phyloP scores from a whole-genome alignment of 2,329 filamentous ascomycete species.

The Cladosporium austrohemisphaericum region DNA sequence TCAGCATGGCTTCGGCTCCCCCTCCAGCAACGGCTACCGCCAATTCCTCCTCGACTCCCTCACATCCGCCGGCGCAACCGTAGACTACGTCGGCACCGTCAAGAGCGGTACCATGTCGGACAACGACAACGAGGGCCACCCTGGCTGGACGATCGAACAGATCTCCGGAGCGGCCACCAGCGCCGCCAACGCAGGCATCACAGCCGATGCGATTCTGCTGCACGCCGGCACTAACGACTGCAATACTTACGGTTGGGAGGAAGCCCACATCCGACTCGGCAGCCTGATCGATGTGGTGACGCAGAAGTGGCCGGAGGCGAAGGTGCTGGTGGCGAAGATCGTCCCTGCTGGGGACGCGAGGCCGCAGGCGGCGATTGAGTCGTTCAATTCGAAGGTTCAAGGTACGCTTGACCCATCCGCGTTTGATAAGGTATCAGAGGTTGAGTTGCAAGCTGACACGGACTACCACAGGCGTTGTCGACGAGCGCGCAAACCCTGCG shows the following conservation, averaged over 20 bases:
- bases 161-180: constrained; percentile 13
- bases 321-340: constrained; percentile 16
- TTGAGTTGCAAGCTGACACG: neutral
- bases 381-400: constrained; percentile 11
- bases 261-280: constrained; percentile 8
- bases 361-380: constrained; percentile 1
- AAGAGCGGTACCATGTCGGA: constrained; percentile 16
- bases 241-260: constrained; percentile 9
- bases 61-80: constrained; percentile 6
- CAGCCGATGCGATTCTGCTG: constrained; percentile 16
- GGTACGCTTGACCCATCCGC: too few species aligned
- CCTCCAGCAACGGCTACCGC: constrained; percentile 18
- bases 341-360: neutral
- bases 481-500: constrained; percentile 5
- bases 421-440: too few species aligned
- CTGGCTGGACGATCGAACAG: constrained; percentile 17
- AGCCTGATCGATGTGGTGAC: constrained; percentile 15
- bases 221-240: constrained; percentile 18
- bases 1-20: constrained; percentile 5
- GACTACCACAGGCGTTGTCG: constrained; percentile 5
- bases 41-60: constrained; percentile 12
- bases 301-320: constrained; percentile 12
- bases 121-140: constrained; percentile 17
- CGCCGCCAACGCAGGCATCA: neutral
- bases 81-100: constrained; percentile 15